Base-by-base conservation (phyloP, 495 filamentous ascomycete species). In the Hypoxylon fuscum region DNA sequence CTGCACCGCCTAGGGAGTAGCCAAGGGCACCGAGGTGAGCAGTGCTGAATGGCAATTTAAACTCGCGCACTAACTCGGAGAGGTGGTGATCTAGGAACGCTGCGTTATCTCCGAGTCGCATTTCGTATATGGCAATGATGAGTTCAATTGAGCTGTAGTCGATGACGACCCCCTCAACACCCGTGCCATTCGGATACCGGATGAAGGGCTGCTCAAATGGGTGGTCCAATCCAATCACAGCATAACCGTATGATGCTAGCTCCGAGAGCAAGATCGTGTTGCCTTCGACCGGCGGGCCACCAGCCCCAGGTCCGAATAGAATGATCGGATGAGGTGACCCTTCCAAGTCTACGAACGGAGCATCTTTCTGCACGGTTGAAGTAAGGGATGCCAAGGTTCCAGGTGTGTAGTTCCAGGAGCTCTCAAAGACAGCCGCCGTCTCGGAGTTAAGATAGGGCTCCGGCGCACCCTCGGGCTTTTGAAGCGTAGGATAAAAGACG, bases 1-100 rank as follows among this genome's bases (percentile, higher is more conserved):
- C 71, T 0, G 78, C 77, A 8, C 82, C 83, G 21, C 82, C 82
- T 5, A 83, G 64, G 0, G 83, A 84, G 38, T 85, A 82, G 0
- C 83, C 82, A 12, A 79, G 67, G 20, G 77, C 67, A 18, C 72
- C 75, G n/a, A 78, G 57, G 4, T 69, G 56, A n/a, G 62, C 55
- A 5, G 67, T 69, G 27, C 64, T 62, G 27, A 78, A 38, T 15
- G 69, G 68, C 10, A 51, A 20, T 0, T 47, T 35, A 12, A 66
- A 38, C 22, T 55, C 18, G 3, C 20, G 18, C 5, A 47, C 60
- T 1, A 61, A 42, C 4, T 49, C 22, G 1, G 53, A 25, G 42
- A 71, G 46, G 9, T 17, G 25, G 8, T 27, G 25, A 8, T 55
- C n/a, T 25, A 71, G 20, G 29, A 71, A 68, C 7, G 23, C 65